phyloP scores from a whole-genome alignment of 768 basidiomycete genomes.

The Suillus fuscotomentosus region DNA sequence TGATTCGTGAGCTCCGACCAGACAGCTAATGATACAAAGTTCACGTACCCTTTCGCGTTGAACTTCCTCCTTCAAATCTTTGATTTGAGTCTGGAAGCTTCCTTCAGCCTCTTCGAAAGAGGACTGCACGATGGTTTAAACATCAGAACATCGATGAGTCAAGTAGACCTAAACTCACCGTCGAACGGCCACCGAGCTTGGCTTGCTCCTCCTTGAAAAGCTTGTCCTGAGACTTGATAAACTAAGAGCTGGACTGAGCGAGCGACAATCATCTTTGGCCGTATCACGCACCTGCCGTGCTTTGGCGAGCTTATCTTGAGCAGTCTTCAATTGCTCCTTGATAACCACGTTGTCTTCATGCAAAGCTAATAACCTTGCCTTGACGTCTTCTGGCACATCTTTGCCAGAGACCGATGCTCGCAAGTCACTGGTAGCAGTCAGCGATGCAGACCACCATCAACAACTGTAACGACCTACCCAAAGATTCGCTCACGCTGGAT shows the following conservation, averaged over 20 bases:
- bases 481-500: conserved; percentile 84
- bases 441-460: neutral
- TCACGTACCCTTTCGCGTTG: conserved; percentile 49
- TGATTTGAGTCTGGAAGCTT: conserved; percentile 62
- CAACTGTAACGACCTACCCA: conserved; percentile 47
- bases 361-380: conserved; percentile 65
- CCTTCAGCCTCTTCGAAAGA: conserved; percentile 74
- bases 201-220: conserved; percentile 81
- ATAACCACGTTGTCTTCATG: conserved; percentile 76
- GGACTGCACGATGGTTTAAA: conserved; percentile 30
- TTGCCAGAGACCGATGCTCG: conserved; percentile 75
- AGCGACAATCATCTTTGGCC: neutral
- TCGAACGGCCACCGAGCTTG: conserved; percentile 43
- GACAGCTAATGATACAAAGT: neutral
- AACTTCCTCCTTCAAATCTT: conserved; percentile 64
- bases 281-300: conserved; percentile 63
- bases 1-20: conserved; percentile 3
- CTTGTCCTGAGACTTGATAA: conserved; percentile 91
- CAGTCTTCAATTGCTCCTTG: conserved; percentile 68
- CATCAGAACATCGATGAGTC: conserved; percentile 10
- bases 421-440: conserved; percentile 55
- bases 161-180: conserved; percentile 36
- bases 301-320: conserved; percentile 75
- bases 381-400: conserved; percentile 81
- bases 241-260: conserved; percentile 42